Base-by-base conservation (phyloP, 164 flowering plant genomes). In the Aristolochia contorta region DNA sequence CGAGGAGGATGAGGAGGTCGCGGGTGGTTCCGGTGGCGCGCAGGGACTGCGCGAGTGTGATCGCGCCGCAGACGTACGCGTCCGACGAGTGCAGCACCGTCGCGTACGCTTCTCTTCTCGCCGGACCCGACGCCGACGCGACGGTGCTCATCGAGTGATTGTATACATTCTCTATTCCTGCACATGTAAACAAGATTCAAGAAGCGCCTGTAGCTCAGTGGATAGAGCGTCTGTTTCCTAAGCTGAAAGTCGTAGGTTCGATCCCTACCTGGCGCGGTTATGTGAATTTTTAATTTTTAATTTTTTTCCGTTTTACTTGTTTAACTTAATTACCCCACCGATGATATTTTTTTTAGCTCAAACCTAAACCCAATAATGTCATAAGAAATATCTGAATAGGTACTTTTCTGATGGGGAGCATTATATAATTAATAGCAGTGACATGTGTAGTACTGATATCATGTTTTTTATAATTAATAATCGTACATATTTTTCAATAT, bases 221-320 rank as follows among this genome's bases (percentile, higher is more conserved):
- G 98, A 91, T 87, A 85, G 96, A 85, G 98, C 93, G 93, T 89
- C 89, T 89, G 95, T 87, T 89, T 91, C 92, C 97, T 87, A 92
- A 89, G 96, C 94, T 82, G 91, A 89, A 89, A 76, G 93, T 87
- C 89, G 81, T 84, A 89, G 96, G 97, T 92, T 82, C 84, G 84
- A 80, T 78, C 84, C 84, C 84, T 78, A 74, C 82, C 82, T 76
- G 83, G 78, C 78, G 80, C 80, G 83, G 13, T 50, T 14, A 53
- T 53, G 25, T 23, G 4, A 54, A 12, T 12, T 23, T 21, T 23
- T 22, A 15, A 33, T 49, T 41, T 37, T 50, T 19, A 8, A 41
- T 45, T n/a, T n/a, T n/a, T n/a, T n/a, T n/a, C n/a, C n/a, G n/a
- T n/a, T n/a, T n/a, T n/a, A n/a, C n/a, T n/a, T n/a, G n/a, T n/a